phyloP scores from a whole-genome alignment of 2,329 filamentous ascomycete species.

The Cladosporium phlei region DNA sequence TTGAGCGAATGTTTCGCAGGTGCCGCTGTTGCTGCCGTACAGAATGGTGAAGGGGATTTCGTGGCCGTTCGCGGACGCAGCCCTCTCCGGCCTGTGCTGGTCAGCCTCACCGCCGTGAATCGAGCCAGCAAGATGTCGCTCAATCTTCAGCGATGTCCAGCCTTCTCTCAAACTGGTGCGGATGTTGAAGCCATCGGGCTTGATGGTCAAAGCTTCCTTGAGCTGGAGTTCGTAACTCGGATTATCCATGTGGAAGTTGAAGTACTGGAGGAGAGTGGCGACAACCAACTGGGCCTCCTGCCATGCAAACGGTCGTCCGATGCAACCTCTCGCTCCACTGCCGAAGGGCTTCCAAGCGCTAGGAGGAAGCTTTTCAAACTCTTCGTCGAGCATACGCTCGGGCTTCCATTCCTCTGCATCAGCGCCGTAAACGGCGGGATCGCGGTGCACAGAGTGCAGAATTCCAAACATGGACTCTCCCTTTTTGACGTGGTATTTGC shows the following conservation, averaged over 20 bases:
- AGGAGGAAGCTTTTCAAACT: constrained; percentile 49
- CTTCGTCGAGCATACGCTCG: constrained; percentile 66
- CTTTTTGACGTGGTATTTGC: constrained; percentile 56
- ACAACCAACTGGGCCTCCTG: constrained; percentile 63
- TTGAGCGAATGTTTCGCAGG: constrained; percentile 66
- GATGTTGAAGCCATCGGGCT: constrained; percentile 61
- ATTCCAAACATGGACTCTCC: constrained; percentile 49
- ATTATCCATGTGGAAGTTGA: constrained; percentile 61
- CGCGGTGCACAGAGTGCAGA: constrained; percentile 54
- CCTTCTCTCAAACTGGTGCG: constrained; percentile 52
- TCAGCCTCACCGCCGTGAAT: constrained; percentile 8
- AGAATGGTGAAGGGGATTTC: constrained; percentile 57
- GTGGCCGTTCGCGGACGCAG: constrained; percentile 2
- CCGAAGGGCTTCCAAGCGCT: constrained; percentile 58
- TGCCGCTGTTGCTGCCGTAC: constrained; percentile 71
- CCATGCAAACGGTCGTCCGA: constrained; percentile 67
- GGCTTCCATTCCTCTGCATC: constrained; percentile 64
- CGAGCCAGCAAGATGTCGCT: constrained; percentile 31
- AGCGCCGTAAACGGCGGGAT: constrained; percentile 60
- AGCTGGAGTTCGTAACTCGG: constrained; percentile 55
- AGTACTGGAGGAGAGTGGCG: constrained; percentile 64
- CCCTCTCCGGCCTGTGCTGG: neutral
- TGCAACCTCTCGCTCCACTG: constrained; percentile 65
- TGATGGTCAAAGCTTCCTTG: constrained; percentile 56
- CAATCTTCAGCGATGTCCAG: constrained; percentile 41